Conservation (phyloP, 2,329 filamentous ascomycete genomes). For the Didymella segeticola region DNA sequence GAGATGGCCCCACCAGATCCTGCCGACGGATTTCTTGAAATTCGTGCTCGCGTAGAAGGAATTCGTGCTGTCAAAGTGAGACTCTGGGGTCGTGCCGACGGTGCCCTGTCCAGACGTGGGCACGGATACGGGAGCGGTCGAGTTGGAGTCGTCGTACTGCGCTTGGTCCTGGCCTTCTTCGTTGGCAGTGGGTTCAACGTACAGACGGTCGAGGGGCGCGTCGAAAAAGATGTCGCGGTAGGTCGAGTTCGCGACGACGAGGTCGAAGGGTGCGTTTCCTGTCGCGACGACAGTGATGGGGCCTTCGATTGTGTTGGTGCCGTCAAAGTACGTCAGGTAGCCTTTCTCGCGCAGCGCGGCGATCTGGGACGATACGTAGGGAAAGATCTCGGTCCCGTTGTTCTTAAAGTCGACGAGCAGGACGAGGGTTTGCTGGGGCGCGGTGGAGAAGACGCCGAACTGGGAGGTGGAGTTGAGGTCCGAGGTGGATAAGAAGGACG, state of each 20-base stretch:
- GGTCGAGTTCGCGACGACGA: conserved; percentile 54
- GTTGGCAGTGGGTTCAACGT: conserved; percentile 32
- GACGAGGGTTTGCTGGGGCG: conserved; percentile 57
- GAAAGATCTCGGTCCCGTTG: conserved; percentile 45
- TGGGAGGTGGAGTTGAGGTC: conserved; percentile 27
- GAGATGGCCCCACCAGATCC: conserved; percentile 57
- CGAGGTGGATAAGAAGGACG: conserved; percentile 37
- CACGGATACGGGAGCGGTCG: not conserved
- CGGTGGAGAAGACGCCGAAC: conserved; percentile 60
- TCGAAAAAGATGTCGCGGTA: conserved; percentile 65
- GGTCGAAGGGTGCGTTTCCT: conserved; percentile 59
- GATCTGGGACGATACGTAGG: conserved; percentile 51
- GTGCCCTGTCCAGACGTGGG: conserved; percentile 53
- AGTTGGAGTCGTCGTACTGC: conserved; percentile 7
- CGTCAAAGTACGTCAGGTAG: conserved; percentile 61
- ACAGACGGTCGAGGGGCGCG: conserved; percentile 54
- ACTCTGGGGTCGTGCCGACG: conserved; percentile 48
- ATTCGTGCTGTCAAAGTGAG: conserved; percentile 57
- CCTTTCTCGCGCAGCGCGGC: conserved; percentile 55
- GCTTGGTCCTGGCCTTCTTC: conserved; percentile 3
- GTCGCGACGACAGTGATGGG: conserved; percentile 62
- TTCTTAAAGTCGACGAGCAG: conserved; percentile 62
- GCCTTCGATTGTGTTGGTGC: conserved; percentile 47
- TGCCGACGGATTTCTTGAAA: conserved; percentile 63
- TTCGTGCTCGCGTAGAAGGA: conserved; percentile 71